Evolutionary conservation across 75 land plant species (phyloP).

Genomic region (Cupressus sempervirens): DNA sequence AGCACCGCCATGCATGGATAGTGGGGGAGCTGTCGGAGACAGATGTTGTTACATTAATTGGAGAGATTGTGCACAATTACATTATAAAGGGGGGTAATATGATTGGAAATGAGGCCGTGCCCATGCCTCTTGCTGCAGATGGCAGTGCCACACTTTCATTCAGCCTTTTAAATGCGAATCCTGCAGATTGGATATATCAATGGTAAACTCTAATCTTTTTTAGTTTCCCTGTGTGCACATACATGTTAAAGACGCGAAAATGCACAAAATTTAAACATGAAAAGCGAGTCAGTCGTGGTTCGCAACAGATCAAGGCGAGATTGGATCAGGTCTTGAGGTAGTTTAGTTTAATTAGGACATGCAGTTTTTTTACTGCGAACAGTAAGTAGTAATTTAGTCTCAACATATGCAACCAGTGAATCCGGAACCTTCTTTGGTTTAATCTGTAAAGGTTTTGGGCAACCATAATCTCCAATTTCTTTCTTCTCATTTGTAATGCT

Average conservation of each 20-base stretch:
- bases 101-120: conserved; percentile 32
- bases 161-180: conserved; percentile 81
- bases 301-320: background rate
- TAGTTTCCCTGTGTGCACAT: background rate
- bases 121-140: conserved; percentile 93
- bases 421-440: background rate
- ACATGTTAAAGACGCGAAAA: background rate
- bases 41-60: conserved; percentile 28
- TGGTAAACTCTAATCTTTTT: conserved; percentile 26
- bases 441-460: background rate
- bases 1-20: conserved; percentile 91
- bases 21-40: conserved; percentile 25
- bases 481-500: background rate
- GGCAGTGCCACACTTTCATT: conserved; percentile 86
- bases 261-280: background rate
- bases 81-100: conserved; percentile 68
- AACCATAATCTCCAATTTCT: background rate
- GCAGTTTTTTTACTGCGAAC: background rate
- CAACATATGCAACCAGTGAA: background rate
- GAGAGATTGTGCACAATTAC: conserved; percentile 51
- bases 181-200: conserved; percentile 69
- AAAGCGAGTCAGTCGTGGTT: background rate
- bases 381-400: background rate
- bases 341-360: background rate
- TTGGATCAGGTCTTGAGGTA: background rate